phyloP scores from a whole-genome alignment of 2,329 filamentous ascomycete genomes.

The Fonsecaea nubica region DNA sequence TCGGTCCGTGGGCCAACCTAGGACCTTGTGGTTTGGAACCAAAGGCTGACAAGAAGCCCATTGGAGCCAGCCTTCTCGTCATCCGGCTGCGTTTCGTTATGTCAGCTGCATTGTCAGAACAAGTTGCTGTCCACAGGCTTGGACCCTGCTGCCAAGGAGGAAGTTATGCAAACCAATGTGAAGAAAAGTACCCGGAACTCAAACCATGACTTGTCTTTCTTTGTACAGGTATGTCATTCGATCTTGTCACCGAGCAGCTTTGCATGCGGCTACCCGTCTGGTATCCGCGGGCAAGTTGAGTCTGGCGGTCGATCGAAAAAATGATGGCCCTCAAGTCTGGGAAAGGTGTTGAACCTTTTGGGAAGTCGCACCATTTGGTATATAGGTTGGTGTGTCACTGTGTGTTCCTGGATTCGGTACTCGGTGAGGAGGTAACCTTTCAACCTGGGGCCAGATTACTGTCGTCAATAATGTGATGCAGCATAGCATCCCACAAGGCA shows the following conservation, averaged over 20 bases:
- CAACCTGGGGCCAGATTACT: not conserved
- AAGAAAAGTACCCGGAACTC: not conserved
- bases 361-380: not conserved
- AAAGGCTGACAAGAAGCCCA: slow-evolving; percentile 14
- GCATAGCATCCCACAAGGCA: not conserved
- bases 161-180: not conserved
- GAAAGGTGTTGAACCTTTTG: not conserved
- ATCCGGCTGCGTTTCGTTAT: slow-evolving; percentile 3
- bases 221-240: not conserved
- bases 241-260: not conserved
- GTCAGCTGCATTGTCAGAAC: slow-evolving; percentile 18
- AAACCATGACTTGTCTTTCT: not conserved
- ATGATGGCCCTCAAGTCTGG: not conserved
- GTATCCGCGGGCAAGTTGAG: not conserved
- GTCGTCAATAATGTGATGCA: not conserved
- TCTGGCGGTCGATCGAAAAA: not conserved
- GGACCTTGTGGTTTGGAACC: not conserved
- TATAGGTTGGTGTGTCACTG: too few species aligned
- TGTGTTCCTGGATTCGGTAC: too few species aligned
- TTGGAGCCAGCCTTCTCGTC: not conserved
- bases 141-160: not conserved
- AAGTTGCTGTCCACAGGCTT: not conserved
- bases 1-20: slow-evolving; percentile 16
- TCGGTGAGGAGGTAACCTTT: too few species aligned
- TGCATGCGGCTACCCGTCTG: not conserved